Evolutionary conservation across 805 yeast genomes (phyloP), one percentile per base, ranked within the genome.

Genomic region (Kluyveromyces aestuarii): DNA sequence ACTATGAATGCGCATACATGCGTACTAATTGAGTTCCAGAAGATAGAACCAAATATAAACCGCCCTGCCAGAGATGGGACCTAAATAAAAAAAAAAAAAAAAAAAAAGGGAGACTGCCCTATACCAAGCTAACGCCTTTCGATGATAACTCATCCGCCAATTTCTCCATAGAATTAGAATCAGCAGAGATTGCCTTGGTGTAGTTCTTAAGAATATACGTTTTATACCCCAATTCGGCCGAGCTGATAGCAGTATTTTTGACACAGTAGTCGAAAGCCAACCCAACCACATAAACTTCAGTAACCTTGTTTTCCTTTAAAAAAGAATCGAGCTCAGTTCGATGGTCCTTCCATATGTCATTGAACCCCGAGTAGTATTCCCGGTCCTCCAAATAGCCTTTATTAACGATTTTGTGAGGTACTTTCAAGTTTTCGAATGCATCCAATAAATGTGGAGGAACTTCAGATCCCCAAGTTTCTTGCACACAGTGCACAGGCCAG

Each of bases 401-500:
- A 50, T 73, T 72, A 8, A 90, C 80, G 1, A 79, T 69, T 55
- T 30, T 75, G 50, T 69, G 68, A 40, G 72, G 57, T 35, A 56
- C 56, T 13, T 50, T 52, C 47, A 79, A 65, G 1, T 55, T 58
- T 11, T 62, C 60, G 45, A 66, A 55, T 0, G 59, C 57, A 2
- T 59, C 56, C 37, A 68, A 64, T 47, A 88, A 71, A 52, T 70
- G 77, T 0, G 64, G 54, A 6, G 87, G 85, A 35, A 85, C 71
- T 37, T 74, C 72, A 0, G 90, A 75, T 0, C 97, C 98, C 6
- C 54, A 44, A 0, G 89, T 72, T 46, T 74, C 72, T 58, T 87
- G 90, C 14, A 90, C 77, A 64, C 97, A 90, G 62, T 90, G 98
- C 48, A 78, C 90, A 0, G 98, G 97, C 97, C 97, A 90, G 3